Percentiles rank a stretch among this genome's conserved stretches.
These are phyloP conservation scores for Trichoderma sp. DNA, from an alignment of 2,329 filamentous ascomycete species.

Conservation along the genomic window DNA sequence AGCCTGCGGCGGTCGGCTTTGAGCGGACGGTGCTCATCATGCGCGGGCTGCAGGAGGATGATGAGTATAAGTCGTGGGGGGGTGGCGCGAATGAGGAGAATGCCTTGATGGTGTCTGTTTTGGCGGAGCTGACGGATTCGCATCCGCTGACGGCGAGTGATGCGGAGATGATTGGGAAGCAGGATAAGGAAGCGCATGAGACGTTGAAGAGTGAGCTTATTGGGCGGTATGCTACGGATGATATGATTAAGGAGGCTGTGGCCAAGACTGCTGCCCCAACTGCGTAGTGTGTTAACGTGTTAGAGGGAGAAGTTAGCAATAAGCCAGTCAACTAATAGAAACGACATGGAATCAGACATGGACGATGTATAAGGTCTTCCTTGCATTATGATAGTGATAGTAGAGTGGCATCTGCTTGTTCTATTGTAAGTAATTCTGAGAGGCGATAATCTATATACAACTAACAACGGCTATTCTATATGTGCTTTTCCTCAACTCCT, in stretches of 20 bases:
- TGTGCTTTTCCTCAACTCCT: neutral
- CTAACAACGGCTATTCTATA: neutral
- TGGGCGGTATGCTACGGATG: conserved; percentile 19
- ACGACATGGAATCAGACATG: no score
- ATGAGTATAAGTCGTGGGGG: conserved; percentile 4
- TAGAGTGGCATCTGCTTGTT: neutral
- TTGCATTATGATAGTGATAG: neutral
- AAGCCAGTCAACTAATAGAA: no score
- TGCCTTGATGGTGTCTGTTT: conserved; percentile 15
- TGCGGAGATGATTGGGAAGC: conserved; percentile 6
- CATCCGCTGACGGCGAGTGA: neutral
- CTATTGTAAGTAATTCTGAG: neutral
- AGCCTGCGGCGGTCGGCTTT: conserved; percentile 8
- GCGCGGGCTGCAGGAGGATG: conserved; percentile 10
- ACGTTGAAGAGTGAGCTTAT: conserved; percentile 15
- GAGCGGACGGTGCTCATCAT: conserved; percentile 15
- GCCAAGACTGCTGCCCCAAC: neutral
- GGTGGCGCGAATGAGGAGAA: conserved; percentile 4
- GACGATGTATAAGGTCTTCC: no score
- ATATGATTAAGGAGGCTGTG: conserved; percentile 9
- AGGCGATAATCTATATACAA: neutral
- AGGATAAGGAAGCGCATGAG: conserved; percentile 6
- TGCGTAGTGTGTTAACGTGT: neutral
- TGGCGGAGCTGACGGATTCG: conserved; percentile 7
- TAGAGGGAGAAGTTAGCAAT: no score